Percentiles rank a stretch among this genome's conserved stretches.
Evolutionary conservation across 2,329 filamentous ascomycete species (phyloP).

Genomic region (Xylariomycetidae sp.): DNA sequence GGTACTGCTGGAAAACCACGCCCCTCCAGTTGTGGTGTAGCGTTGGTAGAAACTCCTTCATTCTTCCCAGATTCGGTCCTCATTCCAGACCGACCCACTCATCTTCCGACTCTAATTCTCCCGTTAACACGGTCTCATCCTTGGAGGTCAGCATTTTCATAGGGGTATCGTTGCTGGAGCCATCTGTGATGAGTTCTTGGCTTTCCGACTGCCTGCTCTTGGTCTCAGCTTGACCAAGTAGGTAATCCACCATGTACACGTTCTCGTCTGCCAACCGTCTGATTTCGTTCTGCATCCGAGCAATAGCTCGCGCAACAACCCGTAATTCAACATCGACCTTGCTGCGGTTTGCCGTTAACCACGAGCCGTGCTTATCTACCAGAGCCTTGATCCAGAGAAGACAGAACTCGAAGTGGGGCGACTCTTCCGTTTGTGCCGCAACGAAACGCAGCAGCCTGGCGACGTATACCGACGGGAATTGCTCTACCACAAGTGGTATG

Average conservation of each 20-base stretch:
- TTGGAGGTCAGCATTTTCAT: slow-evolving; percentile 18
- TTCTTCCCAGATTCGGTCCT: slow-evolving; percentile 2
- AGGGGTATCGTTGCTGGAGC: slow-evolving; percentile 13
- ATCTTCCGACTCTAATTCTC: slow-evolving; percentile 20
- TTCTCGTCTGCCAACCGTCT: slow-evolving; percentile 82
- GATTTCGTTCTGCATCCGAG: slow-evolving; percentile 75
- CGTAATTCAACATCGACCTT: slow-evolving; percentile 80
- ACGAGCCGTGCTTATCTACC: slow-evolving; percentile 76
- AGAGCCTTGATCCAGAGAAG: slow-evolving; percentile 84
- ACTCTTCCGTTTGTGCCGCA: slow-evolving; percentile 79
- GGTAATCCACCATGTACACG: slow-evolving; percentile 80
- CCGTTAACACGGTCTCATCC: no score
- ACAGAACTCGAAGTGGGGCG: slow-evolving; percentile 91
- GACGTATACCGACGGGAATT: slow-evolving; percentile 80
- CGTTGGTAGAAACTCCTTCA: no score
- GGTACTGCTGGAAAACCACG: no score
- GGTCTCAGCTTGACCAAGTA: slow-evolving; percentile 47
- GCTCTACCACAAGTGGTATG: slow-evolving; percentile 70
- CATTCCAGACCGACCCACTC: slow-evolving; percentile 28
- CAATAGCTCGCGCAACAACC: slow-evolving; percentile 72
- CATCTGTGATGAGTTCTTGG: slow-evolving; percentile 8
- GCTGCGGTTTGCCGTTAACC: slow-evolving; percentile 73
- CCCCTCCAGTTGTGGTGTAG: no score
- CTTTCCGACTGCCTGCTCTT: slow-evolving; percentile 9
- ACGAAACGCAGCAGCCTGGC: slow-evolving; percentile 80